Conservation (phyloP, 257 asterid species). For the Linderniella brevidens region DNA sequence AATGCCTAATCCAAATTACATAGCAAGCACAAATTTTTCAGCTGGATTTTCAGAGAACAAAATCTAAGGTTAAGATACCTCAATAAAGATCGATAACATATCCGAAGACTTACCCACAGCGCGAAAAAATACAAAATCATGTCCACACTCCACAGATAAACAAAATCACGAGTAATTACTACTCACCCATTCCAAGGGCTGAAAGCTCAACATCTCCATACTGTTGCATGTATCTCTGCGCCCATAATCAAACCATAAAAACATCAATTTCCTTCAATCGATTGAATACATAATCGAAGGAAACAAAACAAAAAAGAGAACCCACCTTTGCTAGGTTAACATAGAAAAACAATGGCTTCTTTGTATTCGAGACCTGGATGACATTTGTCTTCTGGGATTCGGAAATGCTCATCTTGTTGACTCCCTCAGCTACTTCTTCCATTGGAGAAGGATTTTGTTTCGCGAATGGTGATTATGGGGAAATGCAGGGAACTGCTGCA, state of each 20-base stretch:
- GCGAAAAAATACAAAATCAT: background rate
- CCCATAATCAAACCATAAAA: background rate
- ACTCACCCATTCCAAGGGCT: constrained; percentile 7
- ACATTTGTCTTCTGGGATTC: constrained; percentile 54
- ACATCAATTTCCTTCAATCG: background rate
- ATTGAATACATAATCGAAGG: background rate
- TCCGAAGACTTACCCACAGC: background rate
- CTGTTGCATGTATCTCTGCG: constrained; percentile 7
- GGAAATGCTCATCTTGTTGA: constrained; percentile 28
- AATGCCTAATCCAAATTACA: too few relatives aligned
- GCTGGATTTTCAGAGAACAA: too few relatives aligned
- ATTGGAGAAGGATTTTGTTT: constrained; percentile 13
- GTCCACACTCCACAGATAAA: too few relatives aligned
- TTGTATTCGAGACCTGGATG: constrained; percentile 71
- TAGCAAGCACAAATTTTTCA: too few relatives aligned
- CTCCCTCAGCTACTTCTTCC: constrained; percentile 51
- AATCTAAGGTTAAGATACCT: too few relatives aligned
- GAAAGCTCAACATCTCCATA: constrained; percentile 6
- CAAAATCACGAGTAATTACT: too few relatives aligned
- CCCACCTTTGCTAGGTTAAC: constrained; percentile 82
- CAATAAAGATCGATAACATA: too few relatives aligned
- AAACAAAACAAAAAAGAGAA: background rate
- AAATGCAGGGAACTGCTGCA: too few relatives aligned
- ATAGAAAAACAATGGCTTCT: constrained; percentile 70
- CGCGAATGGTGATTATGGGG: too few relatives aligned